Percentiles rank a stretch among this genome's conserved stretches.
These are phyloP conservation scores for Sporothrix luriei DNA, from an alignment of 2,329 filamentous ascomycete genomes.

Conservation along the genomic window DNA sequence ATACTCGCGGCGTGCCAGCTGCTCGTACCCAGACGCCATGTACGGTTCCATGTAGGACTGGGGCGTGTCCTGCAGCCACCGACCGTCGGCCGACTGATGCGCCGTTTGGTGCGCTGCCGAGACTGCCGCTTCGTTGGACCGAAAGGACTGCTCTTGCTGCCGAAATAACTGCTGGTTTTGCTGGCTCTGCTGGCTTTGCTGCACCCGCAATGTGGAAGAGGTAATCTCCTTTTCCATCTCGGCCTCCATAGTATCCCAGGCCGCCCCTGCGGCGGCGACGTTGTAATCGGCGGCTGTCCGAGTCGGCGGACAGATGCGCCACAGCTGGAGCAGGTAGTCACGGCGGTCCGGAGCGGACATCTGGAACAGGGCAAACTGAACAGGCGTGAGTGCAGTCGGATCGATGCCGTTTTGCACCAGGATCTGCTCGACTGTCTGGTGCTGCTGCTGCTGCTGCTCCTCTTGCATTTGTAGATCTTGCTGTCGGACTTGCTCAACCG, in stretches of 20 bases:
- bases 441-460: conserved; percentile 47
- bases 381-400: conserved; percentile 66
- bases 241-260: conserved; percentile 51
- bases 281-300: conserved; percentile 53
- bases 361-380: conserved; percentile 77
- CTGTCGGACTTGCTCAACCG: conserved; percentile 43
- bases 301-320: conserved; percentile 76
- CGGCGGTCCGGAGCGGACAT: conserved; percentile 73
- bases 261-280: conserved; percentile 47
- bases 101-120: conserved; percentile 40
- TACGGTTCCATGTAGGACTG: conserved; percentile 71
- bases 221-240: conserved; percentile 59
- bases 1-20: conserved; percentile 65
- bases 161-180: conserved; percentile 39
- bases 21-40: conserved; percentile 79
- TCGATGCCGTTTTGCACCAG: conserved; percentile 70
- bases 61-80: conserved; percentile 49
- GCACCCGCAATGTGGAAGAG: conserved; percentile 64
- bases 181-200: conserved; percentile 56
- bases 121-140: neutral
- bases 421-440: conserved; percentile 58
- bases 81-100: conserved; percentile 56
- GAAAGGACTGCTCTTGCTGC: conserved; percentile 11
- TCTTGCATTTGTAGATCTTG: conserved; percentile 43
- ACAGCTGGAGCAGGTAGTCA: conserved; percentile 76